Percentiles rank a stretch among this genome's conserved stretches.
These are phyloP conservation scores for Ogataea angusta DNA, from an alignment of 805 yeast species.

Conservation along the genomic window DNA sequence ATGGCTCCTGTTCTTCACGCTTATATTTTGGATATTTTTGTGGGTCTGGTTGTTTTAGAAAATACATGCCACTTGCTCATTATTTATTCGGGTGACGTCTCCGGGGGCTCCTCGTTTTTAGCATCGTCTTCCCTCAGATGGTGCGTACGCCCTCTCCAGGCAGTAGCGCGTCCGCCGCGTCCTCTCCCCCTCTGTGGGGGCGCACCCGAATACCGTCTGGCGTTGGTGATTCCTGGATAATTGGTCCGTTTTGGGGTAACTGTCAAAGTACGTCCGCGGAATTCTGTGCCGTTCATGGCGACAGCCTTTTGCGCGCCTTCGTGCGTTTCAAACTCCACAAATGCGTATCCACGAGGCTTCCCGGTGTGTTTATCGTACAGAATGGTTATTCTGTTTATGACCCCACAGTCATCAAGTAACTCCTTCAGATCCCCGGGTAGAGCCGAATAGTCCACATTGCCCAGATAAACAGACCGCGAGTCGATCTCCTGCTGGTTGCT, in stretches of 20 bases:
- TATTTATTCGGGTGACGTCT: background rate
- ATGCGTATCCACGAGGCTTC: slow-evolving; percentile 82
- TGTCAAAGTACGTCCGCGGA: slow-evolving; percentile 65
- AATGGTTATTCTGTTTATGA: slow-evolving; percentile 77
- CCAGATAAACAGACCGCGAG: slow-evolving; percentile 73
- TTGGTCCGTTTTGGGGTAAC: slow-evolving; percentile 77
- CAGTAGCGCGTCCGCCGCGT: slow-evolving; percentile 5
- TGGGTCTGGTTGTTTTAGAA: slow-evolving; percentile 36
- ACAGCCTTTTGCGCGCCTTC: slow-evolving; percentile 63
- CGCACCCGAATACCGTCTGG: background rate
- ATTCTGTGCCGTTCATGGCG: slow-evolving; percentile 56
- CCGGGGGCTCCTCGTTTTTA: background rate
- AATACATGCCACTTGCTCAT: background rate
- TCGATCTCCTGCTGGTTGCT: slow-evolving; percentile 54
- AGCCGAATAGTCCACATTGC: slow-evolving; percentile 77
- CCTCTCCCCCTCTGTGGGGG: background rate
- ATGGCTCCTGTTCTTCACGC: slow-evolving; percentile 50
- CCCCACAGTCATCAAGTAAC: slow-evolving; percentile 65
- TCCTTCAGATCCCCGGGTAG: slow-evolving; percentile 75
- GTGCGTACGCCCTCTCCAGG: background rate
- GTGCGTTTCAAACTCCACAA: slow-evolving; percentile 70
- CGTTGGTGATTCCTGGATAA: slow-evolving; percentile 47
- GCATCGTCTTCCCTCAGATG: background rate
- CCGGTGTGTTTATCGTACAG: slow-evolving; percentile 68
- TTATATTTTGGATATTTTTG: slow-evolving; percentile 44